phyloP scores from a whole-genome alignment of 257 asterid species.

The Solanum habrochaites region DNA sequence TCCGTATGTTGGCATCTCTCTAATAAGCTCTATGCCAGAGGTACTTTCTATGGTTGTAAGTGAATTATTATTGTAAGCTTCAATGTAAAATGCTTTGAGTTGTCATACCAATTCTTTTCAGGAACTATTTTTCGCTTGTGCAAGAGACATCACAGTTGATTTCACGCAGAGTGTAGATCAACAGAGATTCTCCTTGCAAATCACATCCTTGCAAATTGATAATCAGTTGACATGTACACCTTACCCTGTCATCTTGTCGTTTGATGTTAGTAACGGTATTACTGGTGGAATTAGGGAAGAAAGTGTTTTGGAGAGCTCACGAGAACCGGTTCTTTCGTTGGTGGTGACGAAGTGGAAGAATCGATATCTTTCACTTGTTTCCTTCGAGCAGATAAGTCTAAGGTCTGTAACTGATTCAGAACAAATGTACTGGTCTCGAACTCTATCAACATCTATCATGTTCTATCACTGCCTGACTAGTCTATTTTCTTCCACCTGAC shows the following conservation, averaged over 20 bases:
- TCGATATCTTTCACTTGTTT: slow-evolving; percentile 54
- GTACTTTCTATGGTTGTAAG: slow-evolving; percentile 20
- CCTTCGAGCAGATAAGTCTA: slow-evolving; percentile 37
- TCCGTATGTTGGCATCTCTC: slow-evolving; percentile 81
- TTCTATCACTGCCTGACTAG: slow-evolving; percentile 8
- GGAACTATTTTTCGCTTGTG: slow-evolving; percentile 90
- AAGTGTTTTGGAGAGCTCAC: slow-evolving; percentile 27
- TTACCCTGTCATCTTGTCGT: slow-evolving; percentile 84
- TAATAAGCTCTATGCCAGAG: slow-evolving; percentile 83
- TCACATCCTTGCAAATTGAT: slow-evolving; percentile 74
- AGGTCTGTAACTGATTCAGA: background rate
- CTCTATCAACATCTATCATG: background rate
- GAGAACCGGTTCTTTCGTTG: slow-evolving; percentile 67
- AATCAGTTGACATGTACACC: slow-evolving; percentile 68
- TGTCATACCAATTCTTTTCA: slow-evolving; percentile 20
- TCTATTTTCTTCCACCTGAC: slow-evolving; percentile 15
- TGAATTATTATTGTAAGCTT: background rate
- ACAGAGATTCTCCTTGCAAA: slow-evolving; percentile 64
- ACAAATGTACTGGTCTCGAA: background rate
- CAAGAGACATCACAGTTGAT: slow-evolving; percentile 49
- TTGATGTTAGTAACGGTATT: slow-evolving; percentile 40
- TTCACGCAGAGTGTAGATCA: slow-evolving; percentile 70
- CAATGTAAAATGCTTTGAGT: background rate
- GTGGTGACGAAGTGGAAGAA: slow-evolving; percentile 87
- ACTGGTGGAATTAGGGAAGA: slow-evolving; percentile 26